Percentiles rank a stretch among this genome's conserved stretches.
These are phyloP conservation scores for Ploettnerulaceae sp. DNA, from an alignment of 2,329 filamentous ascomycete species.

Conservation along the genomic window DNA sequence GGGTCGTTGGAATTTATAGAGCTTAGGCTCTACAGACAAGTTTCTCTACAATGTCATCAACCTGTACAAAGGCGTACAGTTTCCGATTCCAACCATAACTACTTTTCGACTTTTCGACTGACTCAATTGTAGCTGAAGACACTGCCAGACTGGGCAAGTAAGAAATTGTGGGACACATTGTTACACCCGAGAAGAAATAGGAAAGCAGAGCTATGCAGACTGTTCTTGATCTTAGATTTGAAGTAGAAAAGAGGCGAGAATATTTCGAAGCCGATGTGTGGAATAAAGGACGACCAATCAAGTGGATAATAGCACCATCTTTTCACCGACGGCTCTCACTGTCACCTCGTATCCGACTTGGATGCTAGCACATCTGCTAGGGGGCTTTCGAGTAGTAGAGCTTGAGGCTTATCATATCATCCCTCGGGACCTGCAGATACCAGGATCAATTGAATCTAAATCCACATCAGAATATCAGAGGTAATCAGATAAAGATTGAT, in stretches of 20 bases:
- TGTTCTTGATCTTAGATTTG: neutral
- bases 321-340: too few relatives aligned
- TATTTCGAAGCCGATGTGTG: neutral
- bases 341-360: too few relatives aligned
- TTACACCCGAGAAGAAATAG: neutral
- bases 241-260: neutral
- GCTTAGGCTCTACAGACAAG: neutral
- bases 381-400: too few relatives aligned
- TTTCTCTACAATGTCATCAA: neutral
- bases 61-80: neutral
- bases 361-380: too few relatives aligned
- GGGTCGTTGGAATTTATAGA: constrained; percentile 1
- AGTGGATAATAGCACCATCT: too few relatives aligned
- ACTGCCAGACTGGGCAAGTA: too few relatives aligned
- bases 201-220: neutral
- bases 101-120: neutral
- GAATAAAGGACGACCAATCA: too few relatives aligned
- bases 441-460: too few relatives aligned
- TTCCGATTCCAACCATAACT: neutral
- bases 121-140: neutral
- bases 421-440: too few relatives aligned
- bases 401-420: too few relatives aligned
- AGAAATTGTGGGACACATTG: neutral
- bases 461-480: too few relatives aligned
- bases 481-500: too few relatives aligned